Conservation (phyloP, 1,139 yeast genomes). For the Candida sp. region DNA sequence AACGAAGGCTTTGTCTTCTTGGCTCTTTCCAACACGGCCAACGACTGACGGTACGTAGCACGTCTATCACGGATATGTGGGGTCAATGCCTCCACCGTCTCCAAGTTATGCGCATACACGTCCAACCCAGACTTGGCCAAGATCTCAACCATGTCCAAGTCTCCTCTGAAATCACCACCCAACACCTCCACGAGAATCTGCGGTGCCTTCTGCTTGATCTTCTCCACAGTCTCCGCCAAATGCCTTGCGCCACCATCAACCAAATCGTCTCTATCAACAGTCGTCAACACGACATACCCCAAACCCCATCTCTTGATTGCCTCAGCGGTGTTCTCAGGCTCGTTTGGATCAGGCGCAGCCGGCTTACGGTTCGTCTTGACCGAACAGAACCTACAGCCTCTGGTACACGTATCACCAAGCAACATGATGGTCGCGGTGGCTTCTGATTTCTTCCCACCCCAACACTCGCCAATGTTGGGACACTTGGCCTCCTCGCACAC, state of each 20-base stretch:
- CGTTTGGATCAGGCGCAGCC: constrained; percentile 90
- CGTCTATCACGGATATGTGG: constrained; percentile 97
- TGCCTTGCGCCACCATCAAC: constrained; percentile 94
- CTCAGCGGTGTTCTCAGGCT: constrained; percentile 97
- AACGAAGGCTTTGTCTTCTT: constrained; percentile 76
- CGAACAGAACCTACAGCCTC: constrained; percentile 98
- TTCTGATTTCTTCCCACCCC: constrained; percentile 97
- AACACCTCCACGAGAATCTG: constrained; percentile 92
- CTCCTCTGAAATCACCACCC: constrained; percentile 96
- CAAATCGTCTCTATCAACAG: constrained; percentile 97
- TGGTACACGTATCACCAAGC: constrained; percentile 97
- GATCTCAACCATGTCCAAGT: constrained; percentile 75
- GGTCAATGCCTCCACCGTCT: constrained; percentile 94
- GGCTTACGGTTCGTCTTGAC: constrained; percentile 94
- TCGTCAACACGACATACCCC: constrained; percentile 96
- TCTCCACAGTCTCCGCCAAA: constrained; percentile 83
- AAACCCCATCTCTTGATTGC: constrained; percentile 99
- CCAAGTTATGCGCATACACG: constrained; percentile 97
- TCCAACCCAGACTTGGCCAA: constrained; percentile 90
- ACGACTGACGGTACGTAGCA: constrained; percentile 92
- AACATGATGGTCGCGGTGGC: constrained; percentile 99
- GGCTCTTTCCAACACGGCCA: constrained; percentile 78
- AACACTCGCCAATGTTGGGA: constrained; percentile 99
- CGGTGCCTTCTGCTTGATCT: constrained; percentile 88
- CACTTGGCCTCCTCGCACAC: constrained; percentile 99